Percentiles rank a stretch among this genome's conserved stretches.
Conservation (phyloP, 441 rosid species). For the Metrosideros polymorpha region DNA sequence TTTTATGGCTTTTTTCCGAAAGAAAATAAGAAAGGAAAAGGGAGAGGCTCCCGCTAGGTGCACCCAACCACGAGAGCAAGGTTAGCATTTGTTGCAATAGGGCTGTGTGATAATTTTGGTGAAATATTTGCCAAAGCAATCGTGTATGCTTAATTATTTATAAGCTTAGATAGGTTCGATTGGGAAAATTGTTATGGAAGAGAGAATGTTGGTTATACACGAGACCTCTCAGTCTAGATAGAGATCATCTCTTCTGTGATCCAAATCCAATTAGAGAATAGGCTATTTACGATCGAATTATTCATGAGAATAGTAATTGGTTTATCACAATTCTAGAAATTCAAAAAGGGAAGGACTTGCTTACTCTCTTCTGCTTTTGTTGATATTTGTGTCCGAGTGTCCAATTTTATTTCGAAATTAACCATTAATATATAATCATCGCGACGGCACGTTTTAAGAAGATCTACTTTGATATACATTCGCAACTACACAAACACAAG, state of each 20-base stretch:
- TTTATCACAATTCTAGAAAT: neutral
- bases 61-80: no score
- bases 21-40: neutral
- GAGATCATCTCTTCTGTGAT: neutral
- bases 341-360: neutral
- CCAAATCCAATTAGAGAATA: neutral
- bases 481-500: neutral
- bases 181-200: neutral
- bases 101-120: neutral
- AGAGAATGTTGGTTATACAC: neutral
- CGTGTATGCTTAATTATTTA: neutral
- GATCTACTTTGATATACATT: neutral
- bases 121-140: neutral
- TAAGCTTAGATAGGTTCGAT: neutral
- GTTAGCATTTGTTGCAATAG: neutral
- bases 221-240: neutral
- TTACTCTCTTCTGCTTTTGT: neutral
- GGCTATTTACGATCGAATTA: neutral
- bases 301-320: neutral
- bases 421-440: neutral
- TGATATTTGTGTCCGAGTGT: neutral
- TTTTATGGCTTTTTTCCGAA: no score
- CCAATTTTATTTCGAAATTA: no score
- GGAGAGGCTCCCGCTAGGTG: no score
- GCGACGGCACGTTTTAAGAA: fast-evolving